These are phyloP conservation scores for Monilinia fructicola DNA, from an alignment of 2,329 filamentous ascomycete genomes.

Conservation along the genomic window DNA sequence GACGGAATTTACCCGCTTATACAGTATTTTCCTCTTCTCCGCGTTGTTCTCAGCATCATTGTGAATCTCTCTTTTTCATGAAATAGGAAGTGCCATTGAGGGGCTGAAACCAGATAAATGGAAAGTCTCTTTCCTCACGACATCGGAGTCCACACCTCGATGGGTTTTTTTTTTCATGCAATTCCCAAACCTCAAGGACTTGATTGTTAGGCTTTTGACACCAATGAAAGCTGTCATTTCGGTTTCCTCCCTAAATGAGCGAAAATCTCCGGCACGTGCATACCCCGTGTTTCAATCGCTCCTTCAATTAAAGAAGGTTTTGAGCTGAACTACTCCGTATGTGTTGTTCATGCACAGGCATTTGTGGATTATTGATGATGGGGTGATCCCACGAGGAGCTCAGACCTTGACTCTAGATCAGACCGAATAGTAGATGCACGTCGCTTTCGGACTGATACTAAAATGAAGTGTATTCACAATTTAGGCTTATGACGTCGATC, in stretches of 20 bases:
- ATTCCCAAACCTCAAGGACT: neutral
- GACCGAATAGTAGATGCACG: conserved; percentile 14
- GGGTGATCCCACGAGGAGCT: conserved; percentile 3
- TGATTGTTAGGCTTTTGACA: neutral
- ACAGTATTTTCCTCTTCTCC: neutral
- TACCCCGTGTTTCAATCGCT: conserved; percentile 20
- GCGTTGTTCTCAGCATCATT: neutral
- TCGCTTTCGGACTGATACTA: neutral
- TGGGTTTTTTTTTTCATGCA: neutral
- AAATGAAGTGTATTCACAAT: neutral
- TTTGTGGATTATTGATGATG: conserved; percentile 13
- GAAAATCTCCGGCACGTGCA: conserved; percentile 16
- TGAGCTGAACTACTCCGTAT: conserved; percentile 16
- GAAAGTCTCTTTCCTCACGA: neutral
- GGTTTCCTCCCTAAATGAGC: neutral
- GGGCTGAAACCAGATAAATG: neutral
- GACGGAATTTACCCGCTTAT: neutral
- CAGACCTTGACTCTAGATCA: conserved; percentile 16
- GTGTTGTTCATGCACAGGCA: conserved; percentile 21
- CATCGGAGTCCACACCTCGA: neutral
- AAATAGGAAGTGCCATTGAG: neutral
- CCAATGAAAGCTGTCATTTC: neutral
- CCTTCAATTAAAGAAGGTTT: conserved; percentile 11
- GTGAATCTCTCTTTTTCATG: neutral
- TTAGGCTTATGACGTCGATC: conserved; percentile 1